Percentiles rank a stretch among this genome's conserved stretches.
phyloP scores from a whole-genome alignment of 139 green algal species.

The Picocystis salinarum region DNA sequence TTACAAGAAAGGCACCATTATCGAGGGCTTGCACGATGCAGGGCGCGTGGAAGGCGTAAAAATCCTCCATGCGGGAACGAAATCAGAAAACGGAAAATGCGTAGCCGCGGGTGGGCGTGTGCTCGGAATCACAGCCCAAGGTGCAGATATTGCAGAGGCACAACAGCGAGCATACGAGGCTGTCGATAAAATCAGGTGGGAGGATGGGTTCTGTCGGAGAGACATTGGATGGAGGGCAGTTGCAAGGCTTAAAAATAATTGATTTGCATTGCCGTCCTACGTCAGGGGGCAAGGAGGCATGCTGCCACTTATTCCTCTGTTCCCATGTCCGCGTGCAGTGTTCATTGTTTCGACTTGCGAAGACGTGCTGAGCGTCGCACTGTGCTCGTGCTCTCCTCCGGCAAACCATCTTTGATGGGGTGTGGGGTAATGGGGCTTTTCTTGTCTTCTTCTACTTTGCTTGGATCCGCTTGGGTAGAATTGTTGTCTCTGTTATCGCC shows the following conservation, averaged over 20 bases:
- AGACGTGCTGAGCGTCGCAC: too few relatives aligned
- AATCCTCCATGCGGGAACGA: slow-evolving; percentile 75
- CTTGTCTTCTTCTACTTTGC: too few relatives aligned
- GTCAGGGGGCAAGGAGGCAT: too few relatives aligned
- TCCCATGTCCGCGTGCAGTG: too few relatives aligned
- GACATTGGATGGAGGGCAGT: slow-evolving; percentile 78
- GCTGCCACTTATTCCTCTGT: too few relatives aligned
- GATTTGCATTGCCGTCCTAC: background rate
- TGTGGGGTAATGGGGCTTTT: too few relatives aligned
- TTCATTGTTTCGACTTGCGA: too few relatives aligned
- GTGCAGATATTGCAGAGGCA: slow-evolving; percentile 34
- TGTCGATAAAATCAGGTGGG: slow-evolving; percentile 56
- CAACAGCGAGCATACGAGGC: slow-evolving; percentile 60
- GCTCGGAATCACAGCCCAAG: slow-evolving; percentile 56
- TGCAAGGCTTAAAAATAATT: slow-evolving; percentile 9
- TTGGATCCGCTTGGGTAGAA: too few relatives aligned
- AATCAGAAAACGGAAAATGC: slow-evolving; percentile 20
- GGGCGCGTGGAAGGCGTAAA: slow-evolving; percentile 7
- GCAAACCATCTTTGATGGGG: too few relatives aligned
- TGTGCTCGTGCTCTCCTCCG: too few relatives aligned
- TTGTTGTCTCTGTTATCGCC: too few relatives aligned
- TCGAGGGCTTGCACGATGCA: slow-evolving; percentile 35
- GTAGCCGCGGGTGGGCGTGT: slow-evolving; percentile 52
- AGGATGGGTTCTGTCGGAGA: slow-evolving; percentile 56
- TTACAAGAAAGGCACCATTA: slow-evolving; percentile 67